Evolutionary conservation across 1,139 yeast species (phyloP).

Genomic region (Sugiyamaella paludigena): DNA sequence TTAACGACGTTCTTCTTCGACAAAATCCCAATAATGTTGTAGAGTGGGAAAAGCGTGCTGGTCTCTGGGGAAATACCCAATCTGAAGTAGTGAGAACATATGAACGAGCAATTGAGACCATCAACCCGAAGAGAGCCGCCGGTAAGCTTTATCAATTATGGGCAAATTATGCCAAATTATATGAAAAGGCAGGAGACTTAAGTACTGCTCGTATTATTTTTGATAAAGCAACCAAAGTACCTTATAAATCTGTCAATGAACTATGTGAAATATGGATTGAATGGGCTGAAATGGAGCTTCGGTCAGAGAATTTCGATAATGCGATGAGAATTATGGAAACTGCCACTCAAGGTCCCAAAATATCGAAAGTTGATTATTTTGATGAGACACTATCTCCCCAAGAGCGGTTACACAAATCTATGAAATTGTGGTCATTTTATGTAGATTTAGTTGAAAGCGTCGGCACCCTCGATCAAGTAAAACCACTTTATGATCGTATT

Average conservation of each 20-base stretch:
- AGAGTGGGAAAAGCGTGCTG: constrained; percentile 66
- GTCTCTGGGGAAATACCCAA: constrained; percentile 43
- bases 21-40: constrained; percentile 61
- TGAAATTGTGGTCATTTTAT: constrained; percentile 69
- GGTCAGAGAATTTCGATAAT: constrained; percentile 48
- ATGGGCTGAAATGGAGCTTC: constrained; percentile 69
- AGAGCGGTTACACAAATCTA: constrained; percentile 56
- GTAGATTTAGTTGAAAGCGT: constrained; percentile 69
- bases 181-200: constrained; percentile 49
- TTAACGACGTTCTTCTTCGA: constrained; percentile 65
- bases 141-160: constrained; percentile 51
- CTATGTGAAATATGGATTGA: constrained; percentile 63
- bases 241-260: constrained; percentile 61
- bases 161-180: constrained; percentile 66
- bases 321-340: constrained; percentile 55
- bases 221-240: constrained; percentile 68
- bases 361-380: constrained; percentile 38
- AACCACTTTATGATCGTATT: constrained; percentile 55
- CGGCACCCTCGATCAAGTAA: constrained; percentile 45
- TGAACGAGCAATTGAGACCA: constrained; percentile 62
- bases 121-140: constrained; percentile 59
- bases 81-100: constrained; percentile 53
- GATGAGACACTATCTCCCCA: constrained; percentile 56
- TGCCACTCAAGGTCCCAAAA: constrained; percentile 49
- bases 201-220: constrained; percentile 60